phyloP scores from a whole-genome alignment of 306 rosid genomes.

The Prinsepia uniflora region DNA sequence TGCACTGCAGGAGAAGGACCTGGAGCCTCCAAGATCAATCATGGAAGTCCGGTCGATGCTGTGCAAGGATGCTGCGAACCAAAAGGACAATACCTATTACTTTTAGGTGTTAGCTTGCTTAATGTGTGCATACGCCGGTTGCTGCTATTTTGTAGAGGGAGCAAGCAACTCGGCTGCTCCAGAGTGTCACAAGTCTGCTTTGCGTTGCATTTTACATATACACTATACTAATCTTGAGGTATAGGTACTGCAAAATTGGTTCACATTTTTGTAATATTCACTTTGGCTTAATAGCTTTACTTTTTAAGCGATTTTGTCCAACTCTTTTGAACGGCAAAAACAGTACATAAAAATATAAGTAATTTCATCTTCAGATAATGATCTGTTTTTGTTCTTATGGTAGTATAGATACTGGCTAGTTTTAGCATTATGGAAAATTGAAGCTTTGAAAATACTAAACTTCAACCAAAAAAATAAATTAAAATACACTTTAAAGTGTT shows the following conservation, averaged over 20 bases:
- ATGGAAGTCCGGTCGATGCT: constrained; percentile 95
- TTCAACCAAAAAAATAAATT: too few relatives aligned
- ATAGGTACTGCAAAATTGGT: background rate
- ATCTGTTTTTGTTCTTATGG: too few relatives aligned
- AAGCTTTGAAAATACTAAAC: background rate
- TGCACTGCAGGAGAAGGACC: constrained; percentile 74
- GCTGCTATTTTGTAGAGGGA: constrained; percentile 50
- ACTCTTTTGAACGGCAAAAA: background rate
- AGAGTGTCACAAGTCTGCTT: background rate
- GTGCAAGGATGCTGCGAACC: constrained; percentile 66
- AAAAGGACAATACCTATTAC: constrained; percentile 57
- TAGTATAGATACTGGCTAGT: too few relatives aligned
- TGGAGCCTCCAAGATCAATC: constrained; percentile 74
- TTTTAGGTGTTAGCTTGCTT: constrained; percentile 27
- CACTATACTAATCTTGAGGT: background rate
- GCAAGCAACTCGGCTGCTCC: constrained; percentile 74
- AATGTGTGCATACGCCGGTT: constrained; percentile 7
- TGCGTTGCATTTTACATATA: background rate
- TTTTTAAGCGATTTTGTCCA: background rate
- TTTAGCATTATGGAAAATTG: background rate
- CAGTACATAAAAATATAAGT: too few relatives aligned
- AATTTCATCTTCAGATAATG: too few relatives aligned
- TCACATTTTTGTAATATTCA: constrained; percentile 6
- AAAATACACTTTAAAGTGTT: too few relatives aligned
- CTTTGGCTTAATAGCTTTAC: background rate